Conservation (phyloP, 768 basidiomycete genomes). For the Gloeophyllum trabeum region DNA sequence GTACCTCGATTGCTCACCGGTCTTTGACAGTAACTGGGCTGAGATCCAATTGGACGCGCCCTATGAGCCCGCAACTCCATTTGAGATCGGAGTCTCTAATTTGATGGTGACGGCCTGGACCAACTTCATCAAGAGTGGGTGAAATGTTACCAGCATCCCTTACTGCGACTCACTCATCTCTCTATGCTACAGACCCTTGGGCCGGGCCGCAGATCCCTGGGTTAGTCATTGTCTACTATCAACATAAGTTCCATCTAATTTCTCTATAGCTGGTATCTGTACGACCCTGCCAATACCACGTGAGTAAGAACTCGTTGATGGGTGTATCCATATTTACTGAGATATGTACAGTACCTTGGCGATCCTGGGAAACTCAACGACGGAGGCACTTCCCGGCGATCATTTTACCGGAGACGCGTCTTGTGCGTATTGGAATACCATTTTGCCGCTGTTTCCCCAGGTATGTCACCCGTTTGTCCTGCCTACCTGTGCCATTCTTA, state of each 20-base stretch:
- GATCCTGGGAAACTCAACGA: conserved; percentile 11
- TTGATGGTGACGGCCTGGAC: conserved; percentile 18
- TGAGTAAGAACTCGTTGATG: no score
- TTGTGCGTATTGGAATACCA: conserved; percentile 12
- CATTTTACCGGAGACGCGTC: conserved; percentile 10
- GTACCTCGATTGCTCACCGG: background rate
- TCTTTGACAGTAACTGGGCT: background rate
- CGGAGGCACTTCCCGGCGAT: conserved; percentile 12
- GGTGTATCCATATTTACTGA: no score
- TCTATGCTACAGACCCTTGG: conserved; percentile 8
- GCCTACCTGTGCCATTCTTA: background rate
- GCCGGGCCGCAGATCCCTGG: conserved; percentile 12
- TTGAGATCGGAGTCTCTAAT: conserved; percentile 13
- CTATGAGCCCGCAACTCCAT: conserved; percentile 13
- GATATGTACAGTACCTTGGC: no score
- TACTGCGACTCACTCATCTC: no score
- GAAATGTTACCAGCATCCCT: no score
- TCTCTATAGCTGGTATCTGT: conserved; percentile 1
- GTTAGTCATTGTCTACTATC: conserved; percentile 10
- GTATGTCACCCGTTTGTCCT: conserved; percentile 3
- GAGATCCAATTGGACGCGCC: conserved; percentile 8
- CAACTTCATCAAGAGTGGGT: conserved; percentile 16
- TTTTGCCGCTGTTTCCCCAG: conserved; percentile 12
- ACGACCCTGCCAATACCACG: conserved; percentile 12
- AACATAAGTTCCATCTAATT: background rate